These are phyloP conservation scores for Pseudoturritis turrita DNA, from an alignment of 345 rosid genomes.

Conservation along the genomic window DNA sequence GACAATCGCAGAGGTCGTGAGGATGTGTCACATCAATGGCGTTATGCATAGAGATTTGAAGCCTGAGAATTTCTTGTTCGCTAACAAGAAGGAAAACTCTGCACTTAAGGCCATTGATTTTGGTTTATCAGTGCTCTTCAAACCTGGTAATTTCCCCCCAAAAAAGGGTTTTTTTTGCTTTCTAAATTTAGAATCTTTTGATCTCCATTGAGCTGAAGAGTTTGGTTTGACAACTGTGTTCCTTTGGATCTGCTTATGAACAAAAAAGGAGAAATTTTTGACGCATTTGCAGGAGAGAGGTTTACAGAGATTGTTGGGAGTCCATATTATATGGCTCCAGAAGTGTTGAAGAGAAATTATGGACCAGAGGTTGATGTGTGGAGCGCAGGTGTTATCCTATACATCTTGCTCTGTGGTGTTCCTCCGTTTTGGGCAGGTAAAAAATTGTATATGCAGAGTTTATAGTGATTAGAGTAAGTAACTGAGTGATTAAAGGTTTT, in stretches of 20 bases:
- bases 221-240: background rate
- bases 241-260: background rate
- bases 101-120: constrained; percentile 88
- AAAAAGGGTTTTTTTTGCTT: background rate
- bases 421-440: constrained; percentile 87
- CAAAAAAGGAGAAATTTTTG: background rate
- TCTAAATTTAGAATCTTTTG: constrained; percentile 14
- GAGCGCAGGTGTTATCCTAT: constrained; percentile 95
- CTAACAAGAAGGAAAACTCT: constrained; percentile 90
- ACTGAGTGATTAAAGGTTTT: background rate
- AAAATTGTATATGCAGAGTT: background rate
- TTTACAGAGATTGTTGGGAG: constrained; percentile 93
- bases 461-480: background rate
- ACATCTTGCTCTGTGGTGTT: constrained; percentile 83
- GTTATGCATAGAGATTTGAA: constrained; percentile 98
- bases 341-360: constrained; percentile 78
- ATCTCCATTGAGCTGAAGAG: background rate
- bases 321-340: constrained; percentile 97
- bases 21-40: constrained; percentile 86
- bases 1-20: constrained; percentile 83
- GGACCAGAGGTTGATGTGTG: constrained; percentile 94
- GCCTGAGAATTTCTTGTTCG: constrained; percentile 93
- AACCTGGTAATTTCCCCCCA: constrained; percentile 62
- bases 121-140: constrained; percentile 86
- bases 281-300: constrained; percentile 50